Percentiles rank a stretch among this genome's conserved stretches.
These are phyloP conservation scores for Penicillium cinerascens DNA, from an alignment of 495 filamentous ascomycete genomes.

Conservation along the genomic window DNA sequence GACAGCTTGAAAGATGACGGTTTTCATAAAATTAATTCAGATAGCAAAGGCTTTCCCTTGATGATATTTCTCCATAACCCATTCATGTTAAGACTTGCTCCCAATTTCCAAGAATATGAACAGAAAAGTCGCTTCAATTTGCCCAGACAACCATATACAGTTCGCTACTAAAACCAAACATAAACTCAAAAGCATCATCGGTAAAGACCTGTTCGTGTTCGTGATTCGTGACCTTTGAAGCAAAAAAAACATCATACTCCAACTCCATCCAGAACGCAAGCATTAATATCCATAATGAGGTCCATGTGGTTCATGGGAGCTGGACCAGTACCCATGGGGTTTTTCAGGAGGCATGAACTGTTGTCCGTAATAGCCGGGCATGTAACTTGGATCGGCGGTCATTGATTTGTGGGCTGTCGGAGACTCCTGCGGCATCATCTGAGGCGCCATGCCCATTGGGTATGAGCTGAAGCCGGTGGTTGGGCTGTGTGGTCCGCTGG, in stretches of 20 bases:
- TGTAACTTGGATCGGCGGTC: conserved; percentile 5
- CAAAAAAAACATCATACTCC: background rate
- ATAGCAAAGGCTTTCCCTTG: no score
- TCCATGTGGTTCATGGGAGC: conserved; percentile 5
- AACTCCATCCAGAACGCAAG: background rate
- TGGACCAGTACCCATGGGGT: conserved; percentile 15
- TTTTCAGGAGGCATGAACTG: conserved; percentile 15
- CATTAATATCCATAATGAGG: conserved; percentile 21
- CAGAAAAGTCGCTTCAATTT: no score
- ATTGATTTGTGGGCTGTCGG: conserved; percentile 6
- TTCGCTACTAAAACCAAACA: no score
- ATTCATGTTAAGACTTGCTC: no score
- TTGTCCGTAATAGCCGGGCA: conserved; percentile 15
- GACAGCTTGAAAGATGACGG: no score
- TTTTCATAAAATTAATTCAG: no score
- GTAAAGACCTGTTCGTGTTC: conserved; percentile 10
- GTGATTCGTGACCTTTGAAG: background rate
- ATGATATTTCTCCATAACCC: no score
- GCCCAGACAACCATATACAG: no score
- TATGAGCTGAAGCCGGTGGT: conserved; percentile 13
- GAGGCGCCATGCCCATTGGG: conserved; percentile 4
- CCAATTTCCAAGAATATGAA: no score
- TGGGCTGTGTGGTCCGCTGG: conserved; percentile 24
- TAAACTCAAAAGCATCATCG: no score
- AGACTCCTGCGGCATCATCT: conserved; percentile 12